These are phyloP conservation scores for Monascus purpureus DNA, from an alignment of 495 filamentous ascomycete species.

Conservation along the genomic window DNA sequence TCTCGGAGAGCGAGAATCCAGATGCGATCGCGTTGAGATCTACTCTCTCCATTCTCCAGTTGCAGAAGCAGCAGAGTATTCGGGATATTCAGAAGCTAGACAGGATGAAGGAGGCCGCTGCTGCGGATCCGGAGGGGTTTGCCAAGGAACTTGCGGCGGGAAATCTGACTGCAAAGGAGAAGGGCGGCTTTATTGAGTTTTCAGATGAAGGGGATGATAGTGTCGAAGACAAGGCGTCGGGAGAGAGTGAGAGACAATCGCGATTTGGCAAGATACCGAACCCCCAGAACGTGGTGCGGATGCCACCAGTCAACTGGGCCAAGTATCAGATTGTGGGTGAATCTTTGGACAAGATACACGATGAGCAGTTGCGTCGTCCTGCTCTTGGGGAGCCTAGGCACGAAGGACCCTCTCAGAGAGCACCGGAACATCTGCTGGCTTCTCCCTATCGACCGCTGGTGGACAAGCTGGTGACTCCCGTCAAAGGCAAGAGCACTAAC, in stretches of 20 bases:
- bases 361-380: slow-evolving; percentile 57
- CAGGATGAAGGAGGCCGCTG: slow-evolving; percentile 46
- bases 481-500: slow-evolving; percentile 13
- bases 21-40: slow-evolving; percentile 73
- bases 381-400: slow-evolving; percentile 38
- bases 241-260: slow-evolving; percentile 8
- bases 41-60: slow-evolving; percentile 67
- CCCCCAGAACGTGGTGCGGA: slow-evolving; percentile 71
- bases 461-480: slow-evolving; percentile 47
- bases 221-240: slow-evolving; percentile 17
- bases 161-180: slow-evolving; percentile 28
- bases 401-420: slow-evolving; percentile 23
- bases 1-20: slow-evolving; percentile 63
- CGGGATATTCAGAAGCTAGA: slow-evolving; percentile 54
- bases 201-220: slow-evolving; percentile 25
- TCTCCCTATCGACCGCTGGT: slow-evolving; percentile 61
- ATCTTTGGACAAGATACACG: slow-evolving; percentile 67
- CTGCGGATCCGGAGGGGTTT: slow-evolving; percentile 56
- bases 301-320: slow-evolving; percentile 79
- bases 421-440: slow-evolving; percentile 45
- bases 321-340: slow-evolving; percentile 78
- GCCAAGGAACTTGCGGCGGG: slow-evolving; percentile 45
- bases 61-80: slow-evolving; percentile 64
- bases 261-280: slow-evolving; percentile 45
- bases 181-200: slow-evolving; percentile 24